Evolutionary conservation across 192 early-diverging fungal species (phyloP).

Genomic region (Haplosporangium gracile): DNA sequence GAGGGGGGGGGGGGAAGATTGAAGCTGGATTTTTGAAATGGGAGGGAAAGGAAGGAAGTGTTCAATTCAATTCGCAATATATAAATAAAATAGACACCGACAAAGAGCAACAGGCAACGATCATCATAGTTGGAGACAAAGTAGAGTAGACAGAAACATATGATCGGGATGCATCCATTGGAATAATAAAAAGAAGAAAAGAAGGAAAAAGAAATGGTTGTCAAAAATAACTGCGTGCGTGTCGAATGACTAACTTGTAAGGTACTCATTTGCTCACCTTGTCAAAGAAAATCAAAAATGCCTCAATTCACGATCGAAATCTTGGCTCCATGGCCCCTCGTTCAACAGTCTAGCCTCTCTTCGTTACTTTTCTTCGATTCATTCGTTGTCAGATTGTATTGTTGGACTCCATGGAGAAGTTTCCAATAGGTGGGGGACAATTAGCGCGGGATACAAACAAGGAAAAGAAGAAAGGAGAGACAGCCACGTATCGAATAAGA

Average conservation of each 20-base stretch:
- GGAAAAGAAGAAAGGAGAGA: background rate
- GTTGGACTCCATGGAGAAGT: background rate
- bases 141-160: background rate
- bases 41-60: no score
- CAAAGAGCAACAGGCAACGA: background rate
- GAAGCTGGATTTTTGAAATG: no score
- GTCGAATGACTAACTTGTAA: slow-evolving; percentile 6
- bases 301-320: background rate
- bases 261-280: background rate
- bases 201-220: background rate
- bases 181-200: background rate
- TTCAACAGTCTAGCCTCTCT: background rate
- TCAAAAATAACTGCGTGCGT: background rate
- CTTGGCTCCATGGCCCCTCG: background rate
- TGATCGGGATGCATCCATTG: slow-evolving; percentile 1
- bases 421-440: background rate
- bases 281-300: background rate
- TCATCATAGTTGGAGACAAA: background rate
- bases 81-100: no score
- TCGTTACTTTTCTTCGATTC: background rate
- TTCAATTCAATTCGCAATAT: no score
- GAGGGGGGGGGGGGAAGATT: no score
- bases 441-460: background rate
- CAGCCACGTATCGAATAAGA: background rate
- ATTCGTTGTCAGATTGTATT: background rate